phyloP scores from a whole-genome alignment of 345 rosid species.

The Lumnitzera littorea region DNA sequence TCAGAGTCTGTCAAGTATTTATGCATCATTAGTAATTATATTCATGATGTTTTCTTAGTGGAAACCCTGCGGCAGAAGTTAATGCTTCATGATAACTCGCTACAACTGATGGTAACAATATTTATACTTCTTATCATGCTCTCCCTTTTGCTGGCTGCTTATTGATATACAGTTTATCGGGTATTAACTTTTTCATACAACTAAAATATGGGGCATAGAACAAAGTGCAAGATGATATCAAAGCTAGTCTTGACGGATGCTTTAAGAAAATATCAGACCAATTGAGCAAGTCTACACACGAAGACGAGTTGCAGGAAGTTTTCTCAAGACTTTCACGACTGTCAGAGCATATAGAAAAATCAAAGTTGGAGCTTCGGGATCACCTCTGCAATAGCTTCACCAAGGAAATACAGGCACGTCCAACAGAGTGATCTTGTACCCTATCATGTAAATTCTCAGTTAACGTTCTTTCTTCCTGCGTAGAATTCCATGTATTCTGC shows the following conservation, averaged over 20 bases:
- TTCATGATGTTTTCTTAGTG: constrained; percentile 40
- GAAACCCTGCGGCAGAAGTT: constrained; percentile 66
- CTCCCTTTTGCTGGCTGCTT: constrained; percentile 11
- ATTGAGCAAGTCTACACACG: constrained; percentile 32
- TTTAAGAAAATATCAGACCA: constrained; percentile 61
- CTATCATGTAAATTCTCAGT: too few species aligned
- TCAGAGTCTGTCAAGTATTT: not conserved
- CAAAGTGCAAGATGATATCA: constrained; percentile 57
- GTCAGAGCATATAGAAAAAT: constrained; percentile 50
- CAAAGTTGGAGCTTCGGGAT: constrained; percentile 38
- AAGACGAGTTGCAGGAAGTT: constrained; percentile 47
- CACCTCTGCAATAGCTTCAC: constrained; percentile 41
- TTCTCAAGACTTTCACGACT: constrained; percentile 38
- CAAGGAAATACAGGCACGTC: constrained; percentile 49
- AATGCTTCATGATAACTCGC: constrained; percentile 44
- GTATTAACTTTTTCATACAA: constrained; percentile 13
- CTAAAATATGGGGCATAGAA: constrained; percentile 33
- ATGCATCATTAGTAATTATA: not conserved
- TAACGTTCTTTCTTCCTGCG: too few species aligned
- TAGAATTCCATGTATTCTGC: not conserved
- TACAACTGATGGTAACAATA: constrained; percentile 57
- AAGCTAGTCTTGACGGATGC: constrained; percentile 48
- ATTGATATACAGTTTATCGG: constrained; percentile 7
- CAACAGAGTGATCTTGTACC: not conserved
- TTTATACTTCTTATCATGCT: constrained; percentile 8